Evolutionary conservation across 441 rosid species (phyloP).

Genomic region (Syzygium syzygioides): DNA sequence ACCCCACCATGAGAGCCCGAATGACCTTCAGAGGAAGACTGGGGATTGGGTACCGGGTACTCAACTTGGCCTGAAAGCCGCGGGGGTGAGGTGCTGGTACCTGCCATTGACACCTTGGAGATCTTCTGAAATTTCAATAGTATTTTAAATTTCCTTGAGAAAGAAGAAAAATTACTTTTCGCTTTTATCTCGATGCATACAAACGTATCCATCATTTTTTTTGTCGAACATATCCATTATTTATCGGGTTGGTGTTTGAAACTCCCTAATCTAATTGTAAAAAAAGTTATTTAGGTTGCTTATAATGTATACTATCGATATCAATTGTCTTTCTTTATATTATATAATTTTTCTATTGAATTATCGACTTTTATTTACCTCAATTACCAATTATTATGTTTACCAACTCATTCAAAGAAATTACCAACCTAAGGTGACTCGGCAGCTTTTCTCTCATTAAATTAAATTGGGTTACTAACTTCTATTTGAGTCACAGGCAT

Average conservation of each 20-base stretch:
- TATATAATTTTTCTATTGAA: not conserved
- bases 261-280: not conserved
- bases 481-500: not conserved
- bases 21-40: no score
- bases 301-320: not conserved
- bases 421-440: not conserved
- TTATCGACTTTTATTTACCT: not conserved
- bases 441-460: not conserved
- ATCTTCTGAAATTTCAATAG: not conserved
- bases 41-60: no score
- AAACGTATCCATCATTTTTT: not conserved
- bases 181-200: not conserved
- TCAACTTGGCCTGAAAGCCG: no score
- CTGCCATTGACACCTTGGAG: no score
- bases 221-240: not conserved
- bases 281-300: not conserved
- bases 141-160: not conserved
- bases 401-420: not conserved
- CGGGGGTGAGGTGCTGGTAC: no score
- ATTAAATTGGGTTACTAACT: not conserved
- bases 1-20: no score
- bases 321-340: not conserved
- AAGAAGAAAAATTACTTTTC: rapidly evolving
- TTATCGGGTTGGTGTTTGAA: not conserved
- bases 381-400: not conserved